Conservation (phyloP, 73 alveolate genomes). For the Diophrys appendiculata region DNA sequence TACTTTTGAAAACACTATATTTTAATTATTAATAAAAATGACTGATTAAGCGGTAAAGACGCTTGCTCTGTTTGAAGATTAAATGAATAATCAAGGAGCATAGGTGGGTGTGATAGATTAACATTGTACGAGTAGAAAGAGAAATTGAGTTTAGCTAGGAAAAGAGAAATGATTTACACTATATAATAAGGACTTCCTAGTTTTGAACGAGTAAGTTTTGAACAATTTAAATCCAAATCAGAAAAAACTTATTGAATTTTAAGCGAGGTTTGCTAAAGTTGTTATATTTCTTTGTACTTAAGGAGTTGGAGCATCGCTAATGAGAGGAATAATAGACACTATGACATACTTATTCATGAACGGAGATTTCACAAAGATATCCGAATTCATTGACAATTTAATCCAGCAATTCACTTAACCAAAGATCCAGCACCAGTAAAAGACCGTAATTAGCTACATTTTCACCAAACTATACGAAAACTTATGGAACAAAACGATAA, state of each 20-base stretch:
- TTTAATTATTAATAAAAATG: too few species aligned
- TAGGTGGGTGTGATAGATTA: too few species aligned
- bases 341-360: slow-evolving; percentile 22
- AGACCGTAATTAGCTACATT: neutral
- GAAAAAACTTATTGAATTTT: slow-evolving; percentile 12
- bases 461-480: slow-evolving; percentile 27
- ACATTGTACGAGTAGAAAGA: slow-evolving; percentile 23
- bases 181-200: slow-evolving; percentile 4
- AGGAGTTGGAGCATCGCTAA: slow-evolving; percentile 61
- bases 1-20: too few species aligned
- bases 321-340: slow-evolving; percentile 35
- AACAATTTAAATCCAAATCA: neutral
- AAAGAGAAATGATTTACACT: slow-evolving; percentile 40
- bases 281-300: slow-evolving; percentile 5
- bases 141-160: slow-evolving; percentile 49
- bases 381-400: slow-evolving; percentile 35
- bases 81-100: too few species aligned
- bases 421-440: neutral
- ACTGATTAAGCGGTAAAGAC: too few species aligned
- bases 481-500: slow-evolving; percentile 49
- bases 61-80: too few species aligned
- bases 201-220: slow-evolving; percentile 7
- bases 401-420: neutral
- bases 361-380: slow-evolving; percentile 55
- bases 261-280: slow-evolving; percentile 8